Conservation (phyloP, 2,329 filamentous ascomycete species). For the Didymella pomorum region DNA sequence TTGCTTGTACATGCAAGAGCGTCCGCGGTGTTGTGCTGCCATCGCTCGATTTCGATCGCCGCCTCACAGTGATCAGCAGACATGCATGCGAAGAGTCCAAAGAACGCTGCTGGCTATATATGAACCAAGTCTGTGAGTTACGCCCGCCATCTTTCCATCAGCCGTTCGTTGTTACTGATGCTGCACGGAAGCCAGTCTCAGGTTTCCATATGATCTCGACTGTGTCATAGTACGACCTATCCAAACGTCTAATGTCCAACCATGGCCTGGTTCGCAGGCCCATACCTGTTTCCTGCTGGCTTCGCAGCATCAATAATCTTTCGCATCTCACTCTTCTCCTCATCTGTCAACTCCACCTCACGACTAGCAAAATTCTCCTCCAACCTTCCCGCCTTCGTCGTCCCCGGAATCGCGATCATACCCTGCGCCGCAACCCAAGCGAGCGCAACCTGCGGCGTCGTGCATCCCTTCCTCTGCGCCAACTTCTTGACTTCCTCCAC, state of each 20-base stretch:
- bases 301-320: conserved; percentile 50
- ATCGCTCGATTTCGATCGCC: not conserved
- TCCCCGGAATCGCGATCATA: conserved; percentile 64
- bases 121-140: not conserved
- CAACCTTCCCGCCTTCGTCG: conserved; percentile 31
- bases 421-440: conserved; percentile 47
- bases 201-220: not conserved
- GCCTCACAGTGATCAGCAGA: not conserved
- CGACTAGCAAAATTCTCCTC: conserved; percentile 35
- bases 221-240: not conserved
- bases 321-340: conserved; percentile 34
- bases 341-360: conserved; percentile 31
- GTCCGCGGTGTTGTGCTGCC: not conserved
- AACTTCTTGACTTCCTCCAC: conserved; percentile 38
- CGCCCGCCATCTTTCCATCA: not conserved
- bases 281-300: conserved; percentile 48
- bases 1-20: not conserved
- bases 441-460: conserved; percentile 63
- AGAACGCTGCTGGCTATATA: not conserved
- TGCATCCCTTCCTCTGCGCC: conserved; percentile 58
- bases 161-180: not conserved
- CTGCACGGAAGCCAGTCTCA: not conserved
- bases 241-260: conserved; percentile 26
- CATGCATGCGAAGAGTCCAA: not conserved
- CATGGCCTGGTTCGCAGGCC: conserved; percentile 32